Percentiles rank a stretch among this genome's conserved stretches.
These are phyloP conservation scores for Colletotrichum tropicale DNA, from an alignment of 2,329 filamentous ascomycete genomes.

Conservation along the genomic window DNA sequence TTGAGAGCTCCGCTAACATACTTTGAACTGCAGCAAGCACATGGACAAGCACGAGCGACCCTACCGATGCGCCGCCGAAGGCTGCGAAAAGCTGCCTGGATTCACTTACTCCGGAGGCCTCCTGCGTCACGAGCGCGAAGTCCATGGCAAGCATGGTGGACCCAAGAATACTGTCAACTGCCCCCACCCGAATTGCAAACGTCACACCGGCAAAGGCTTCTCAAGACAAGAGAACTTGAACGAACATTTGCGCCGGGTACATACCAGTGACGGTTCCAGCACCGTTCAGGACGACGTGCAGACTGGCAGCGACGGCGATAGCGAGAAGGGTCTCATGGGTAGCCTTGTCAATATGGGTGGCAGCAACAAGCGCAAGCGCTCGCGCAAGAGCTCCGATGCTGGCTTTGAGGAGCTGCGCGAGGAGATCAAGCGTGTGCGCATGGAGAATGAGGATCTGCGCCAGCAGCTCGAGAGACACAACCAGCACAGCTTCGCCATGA, in stretches of 20 bases:
- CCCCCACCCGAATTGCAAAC: slow-evolving; percentile 85
- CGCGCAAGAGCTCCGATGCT: slow-evolving; percentile 28
- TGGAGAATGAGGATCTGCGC: slow-evolving; percentile 66
- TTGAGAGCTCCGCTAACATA: slow-evolving; percentile 25
- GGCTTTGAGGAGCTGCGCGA: slow-evolving; percentile 63
- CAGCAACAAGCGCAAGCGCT: slow-evolving; percentile 53
- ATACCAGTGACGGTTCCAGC: slow-evolving; percentile 59
- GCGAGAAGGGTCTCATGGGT: slow-evolving; percentile 34
- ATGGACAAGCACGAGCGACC: slow-evolving; percentile 98
- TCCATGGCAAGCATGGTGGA: slow-evolving; percentile 88
- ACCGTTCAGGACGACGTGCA: slow-evolving; percentile 38
- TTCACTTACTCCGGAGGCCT: slow-evolving; percentile 96
- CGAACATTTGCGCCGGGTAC: slow-evolving; percentile 91
- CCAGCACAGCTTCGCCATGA: slow-evolving; percentile 50
- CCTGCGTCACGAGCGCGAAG: slow-evolving; percentile 88
- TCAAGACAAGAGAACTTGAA: slow-evolving; percentile 93
- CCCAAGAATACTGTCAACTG: slow-evolving; percentile 89
- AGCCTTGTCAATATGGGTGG: slow-evolving; percentile 28
- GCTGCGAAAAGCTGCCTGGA: slow-evolving; percentile 88
- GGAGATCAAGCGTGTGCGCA: slow-evolving; percentile 70
- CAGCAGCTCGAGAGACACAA: slow-evolving; percentile 54
- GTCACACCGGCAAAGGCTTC: slow-evolving; percentile 86
- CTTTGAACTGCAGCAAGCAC: slow-evolving; percentile 71
- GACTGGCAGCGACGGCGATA: slow-evolving; percentile 49
- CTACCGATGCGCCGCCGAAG: slow-evolving; percentile 82